phyloP scores from a whole-genome alignment of 2,329 filamentous ascomycete genomes.

The Trichocomaceae sp. region DNA sequence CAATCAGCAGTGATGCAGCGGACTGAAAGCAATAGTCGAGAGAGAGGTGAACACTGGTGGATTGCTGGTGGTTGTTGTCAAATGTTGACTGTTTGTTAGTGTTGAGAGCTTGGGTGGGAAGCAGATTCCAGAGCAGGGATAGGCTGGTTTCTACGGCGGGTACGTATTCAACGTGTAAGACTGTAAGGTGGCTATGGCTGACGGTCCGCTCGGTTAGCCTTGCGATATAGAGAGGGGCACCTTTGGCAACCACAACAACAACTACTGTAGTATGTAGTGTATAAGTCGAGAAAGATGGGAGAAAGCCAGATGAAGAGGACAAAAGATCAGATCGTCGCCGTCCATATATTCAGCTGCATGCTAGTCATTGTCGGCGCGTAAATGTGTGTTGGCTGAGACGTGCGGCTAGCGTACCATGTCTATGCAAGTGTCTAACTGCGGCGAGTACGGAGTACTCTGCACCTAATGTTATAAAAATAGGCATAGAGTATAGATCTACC shows the following conservation, averaged over 20 bases:
- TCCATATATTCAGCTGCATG: not conserved
- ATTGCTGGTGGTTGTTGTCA: not conserved
- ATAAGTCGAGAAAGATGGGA: too few relatives aligned
- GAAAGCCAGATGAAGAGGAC: too few relatives aligned
- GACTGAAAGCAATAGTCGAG: not conserved
- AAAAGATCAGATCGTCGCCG: too few relatives aligned
- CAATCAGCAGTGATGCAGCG: not conserved
- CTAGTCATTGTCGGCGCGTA: not conserved
- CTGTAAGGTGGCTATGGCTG: slow-evolving; percentile 8
- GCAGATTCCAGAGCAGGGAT: not conserved
- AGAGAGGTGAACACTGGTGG: not conserved
- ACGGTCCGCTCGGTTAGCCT: slow-evolving; percentile 10
- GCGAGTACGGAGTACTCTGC: too few relatives aligned
- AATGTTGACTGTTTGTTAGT: too few relatives aligned
- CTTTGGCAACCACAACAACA: too few relatives aligned
- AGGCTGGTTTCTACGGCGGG: slow-evolving; percentile 3
- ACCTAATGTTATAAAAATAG: not conserved
- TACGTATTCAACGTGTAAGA: not conserved
- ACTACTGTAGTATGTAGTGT: too few relatives aligned
- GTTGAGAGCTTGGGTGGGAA: slow-evolving; percentile 7
- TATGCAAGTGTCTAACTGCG: not conserved
- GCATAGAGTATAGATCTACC: not conserved
- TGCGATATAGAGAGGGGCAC: too few relatives aligned
- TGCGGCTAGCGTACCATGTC: too few relatives aligned
- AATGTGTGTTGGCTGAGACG: not conserved